Conservation (phyloP, 2,329 filamentous ascomycete species). For the Pseudogymnoascus sp. region DNA sequence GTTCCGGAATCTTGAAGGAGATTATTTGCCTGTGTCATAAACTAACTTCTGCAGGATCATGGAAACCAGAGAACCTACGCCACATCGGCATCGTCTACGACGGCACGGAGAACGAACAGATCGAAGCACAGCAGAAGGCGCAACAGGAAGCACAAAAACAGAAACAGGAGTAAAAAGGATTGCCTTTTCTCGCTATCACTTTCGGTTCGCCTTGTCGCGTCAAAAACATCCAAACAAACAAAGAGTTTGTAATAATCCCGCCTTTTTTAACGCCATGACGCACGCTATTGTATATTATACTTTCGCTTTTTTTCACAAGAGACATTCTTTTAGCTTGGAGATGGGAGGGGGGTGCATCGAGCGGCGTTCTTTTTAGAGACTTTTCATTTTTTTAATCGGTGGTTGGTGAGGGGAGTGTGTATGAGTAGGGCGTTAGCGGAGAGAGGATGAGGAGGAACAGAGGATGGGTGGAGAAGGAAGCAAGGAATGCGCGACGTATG, state of each 20-base stretch:
- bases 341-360: neutral
- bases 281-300: neutral
- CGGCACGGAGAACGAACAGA: constrained; percentile 18
- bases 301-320: neutral
- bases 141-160: neutral
- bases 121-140: neutral
- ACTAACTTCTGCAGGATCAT: constrained; percentile 46
- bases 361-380: neutral
- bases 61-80: constrained; percentile 65
- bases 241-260: neutral
- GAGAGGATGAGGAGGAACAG: neutral
- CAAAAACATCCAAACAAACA: neutral
- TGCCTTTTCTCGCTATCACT: neutral
- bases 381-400: neutral
- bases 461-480: too few relatives aligned
- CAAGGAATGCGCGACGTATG: too few relatives aligned
- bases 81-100: constrained; percentile 47
- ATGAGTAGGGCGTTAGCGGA: neutral
- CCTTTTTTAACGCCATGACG: neutral
- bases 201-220: neutral
- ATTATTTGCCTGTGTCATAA: neutral
- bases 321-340: neutral
- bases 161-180: neutral
- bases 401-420: neutral
- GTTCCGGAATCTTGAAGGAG: neutral